Percentiles rank a stretch among this genome's conserved stretches.
Conservation (phyloP, 176 grass and related monocot species). For the Miscanthus lutarioriparius region DNA sequence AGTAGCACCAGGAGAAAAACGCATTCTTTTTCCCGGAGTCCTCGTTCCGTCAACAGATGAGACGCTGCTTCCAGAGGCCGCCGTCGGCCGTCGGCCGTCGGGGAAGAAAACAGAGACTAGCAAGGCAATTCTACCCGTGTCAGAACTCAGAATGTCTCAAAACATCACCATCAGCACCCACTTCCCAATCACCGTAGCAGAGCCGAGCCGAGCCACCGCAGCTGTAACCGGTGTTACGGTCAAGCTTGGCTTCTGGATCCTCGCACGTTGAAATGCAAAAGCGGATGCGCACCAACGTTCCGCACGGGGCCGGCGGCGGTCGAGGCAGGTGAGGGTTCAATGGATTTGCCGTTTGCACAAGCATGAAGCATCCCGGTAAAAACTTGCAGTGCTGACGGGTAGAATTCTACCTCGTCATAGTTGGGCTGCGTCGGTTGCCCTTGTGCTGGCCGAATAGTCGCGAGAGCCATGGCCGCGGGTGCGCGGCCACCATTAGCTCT, state of each 20-base stretch:
- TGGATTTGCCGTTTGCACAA: background rate
- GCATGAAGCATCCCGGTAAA: background rate
- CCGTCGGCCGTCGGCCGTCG: too few species aligned
- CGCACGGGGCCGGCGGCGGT: too few species aligned
- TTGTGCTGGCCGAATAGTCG: background rate
- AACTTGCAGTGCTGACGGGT: background rate
- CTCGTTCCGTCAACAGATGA: background rate
- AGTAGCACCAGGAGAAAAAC: too few species aligned
- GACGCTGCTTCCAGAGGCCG: too few species aligned
- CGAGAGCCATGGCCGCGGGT: slow-evolving; percentile 14
- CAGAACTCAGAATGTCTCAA: background rate
- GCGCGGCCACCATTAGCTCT: slow-evolving; percentile 19
- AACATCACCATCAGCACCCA: background rate
- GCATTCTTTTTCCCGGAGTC: too few species aligned
- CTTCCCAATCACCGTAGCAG: background rate
- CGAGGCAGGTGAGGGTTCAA: background rate
- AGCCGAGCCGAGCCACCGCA: background rate
- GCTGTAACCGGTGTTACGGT: background rate
- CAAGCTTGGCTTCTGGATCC: background rate
- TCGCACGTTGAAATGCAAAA: background rate
- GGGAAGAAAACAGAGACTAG: too few species aligned
- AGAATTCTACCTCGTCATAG: background rate
- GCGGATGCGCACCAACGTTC: background rate
- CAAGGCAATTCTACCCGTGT: too few species aligned
- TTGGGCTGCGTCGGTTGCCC: too few species aligned